phyloP scores from a whole-genome alignment of 148 eudicot species.

The Rhododendron simsii region DNA sequence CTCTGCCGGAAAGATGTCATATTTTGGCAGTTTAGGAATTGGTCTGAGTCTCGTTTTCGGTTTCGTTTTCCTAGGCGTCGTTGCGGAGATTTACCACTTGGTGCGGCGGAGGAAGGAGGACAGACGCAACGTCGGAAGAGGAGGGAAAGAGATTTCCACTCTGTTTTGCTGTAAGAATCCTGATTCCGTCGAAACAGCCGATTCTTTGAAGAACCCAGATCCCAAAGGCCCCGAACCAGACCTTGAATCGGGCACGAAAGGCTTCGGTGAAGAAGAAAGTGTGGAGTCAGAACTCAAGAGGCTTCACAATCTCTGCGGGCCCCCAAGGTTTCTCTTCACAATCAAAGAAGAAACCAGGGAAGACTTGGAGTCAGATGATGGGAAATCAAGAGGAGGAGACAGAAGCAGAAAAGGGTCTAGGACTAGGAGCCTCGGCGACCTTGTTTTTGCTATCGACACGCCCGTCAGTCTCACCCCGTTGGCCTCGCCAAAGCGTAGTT shows the following conservation, averaged over 20 bases:
- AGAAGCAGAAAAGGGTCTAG: slow-evolving; percentile 47
- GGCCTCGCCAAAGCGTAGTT: slow-evolving; percentile 32
- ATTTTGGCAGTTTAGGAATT: slow-evolving; percentile 65
- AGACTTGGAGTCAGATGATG: slow-evolving; percentile 83
- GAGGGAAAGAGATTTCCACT: slow-evolving; percentile 32
- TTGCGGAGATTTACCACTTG: slow-evolving; percentile 73
- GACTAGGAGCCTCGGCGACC: slow-evolving; percentile 62
- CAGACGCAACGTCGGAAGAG: slow-evolving; percentile 15
- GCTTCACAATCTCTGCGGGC: slow-evolving; percentile 67
- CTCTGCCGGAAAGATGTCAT: slow-evolving; percentile 30
- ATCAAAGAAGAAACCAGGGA: slow-evolving; percentile 82
- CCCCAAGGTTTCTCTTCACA: slow-evolving; percentile 85
- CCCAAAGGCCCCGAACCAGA: slow-evolving; percentile 29
- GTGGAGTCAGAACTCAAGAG: slow-evolving; percentile 67
- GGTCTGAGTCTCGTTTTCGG: slow-evolving; percentile 69
- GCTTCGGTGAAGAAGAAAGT: slow-evolving; percentile 41
- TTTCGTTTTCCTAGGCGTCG: slow-evolving; percentile 47
- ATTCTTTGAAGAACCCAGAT: slow-evolving; percentile 18
- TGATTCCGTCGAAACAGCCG: slow-evolving; percentile 10
- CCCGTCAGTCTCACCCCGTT: slow-evolving; percentile 49
- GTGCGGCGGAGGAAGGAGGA: slow-evolving; percentile 63
- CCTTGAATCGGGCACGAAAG: slow-evolving; percentile 38
- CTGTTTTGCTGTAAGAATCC: slow-evolving; percentile 63
- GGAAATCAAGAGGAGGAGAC: slow-evolving; percentile 32
- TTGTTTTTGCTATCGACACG: slow-evolving; percentile 44